Percentiles rank a stretch among this genome's conserved stretches.
These are phyloP conservation scores for Penicillium atrosanguineum DNA, from an alignment of 495 filamentous ascomycete species.

Conservation along the genomic window DNA sequence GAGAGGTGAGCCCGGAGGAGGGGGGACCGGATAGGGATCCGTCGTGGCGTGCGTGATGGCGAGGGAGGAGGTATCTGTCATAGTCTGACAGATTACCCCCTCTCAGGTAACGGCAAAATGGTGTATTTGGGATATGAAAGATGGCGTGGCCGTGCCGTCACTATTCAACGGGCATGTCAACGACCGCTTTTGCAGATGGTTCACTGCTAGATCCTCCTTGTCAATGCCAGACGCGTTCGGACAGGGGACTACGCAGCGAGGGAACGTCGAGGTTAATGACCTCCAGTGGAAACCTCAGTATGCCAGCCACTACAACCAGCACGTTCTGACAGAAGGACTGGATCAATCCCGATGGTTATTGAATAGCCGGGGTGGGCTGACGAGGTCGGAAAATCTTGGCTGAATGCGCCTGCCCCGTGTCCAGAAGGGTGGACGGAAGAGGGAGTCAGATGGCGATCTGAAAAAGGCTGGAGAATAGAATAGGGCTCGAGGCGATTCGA, in stretches of 20 bases:
- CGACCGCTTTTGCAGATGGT: constrained; percentile 3
- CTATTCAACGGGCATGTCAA: constrained; percentile 39
- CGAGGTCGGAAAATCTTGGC: constrained; percentile 15
- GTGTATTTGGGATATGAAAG: constrained; percentile 12
- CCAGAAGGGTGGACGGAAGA: constrained; percentile 14
- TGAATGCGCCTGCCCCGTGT: constrained; percentile 19
- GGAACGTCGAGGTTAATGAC: background rate
- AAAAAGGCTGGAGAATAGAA: background rate
- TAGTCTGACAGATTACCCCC: constrained; percentile 75
- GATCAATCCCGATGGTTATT: background rate
- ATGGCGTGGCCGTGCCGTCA: constrained; percentile 28
- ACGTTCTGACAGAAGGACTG: background rate
- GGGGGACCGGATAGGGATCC: constrained; percentile 63
- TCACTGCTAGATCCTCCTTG: constrained; percentile 1
- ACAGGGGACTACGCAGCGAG: background rate
- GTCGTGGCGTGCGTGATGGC: constrained; percentile 60
- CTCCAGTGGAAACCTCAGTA: background rate
- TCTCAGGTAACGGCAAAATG: constrained; percentile 40
- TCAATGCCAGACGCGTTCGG: constrained; percentile 12
- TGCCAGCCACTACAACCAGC: background rate
- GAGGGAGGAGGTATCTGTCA: constrained; percentile 78
- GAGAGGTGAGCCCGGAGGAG: constrained; percentile 48
- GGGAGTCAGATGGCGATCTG: background rate
- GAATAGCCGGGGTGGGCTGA: background rate
- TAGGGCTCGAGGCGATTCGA: constrained; percentile 13